phyloP scores from a whole-genome alignment of 257 asterid genomes.

The Solanum gandarillasii region DNA sequence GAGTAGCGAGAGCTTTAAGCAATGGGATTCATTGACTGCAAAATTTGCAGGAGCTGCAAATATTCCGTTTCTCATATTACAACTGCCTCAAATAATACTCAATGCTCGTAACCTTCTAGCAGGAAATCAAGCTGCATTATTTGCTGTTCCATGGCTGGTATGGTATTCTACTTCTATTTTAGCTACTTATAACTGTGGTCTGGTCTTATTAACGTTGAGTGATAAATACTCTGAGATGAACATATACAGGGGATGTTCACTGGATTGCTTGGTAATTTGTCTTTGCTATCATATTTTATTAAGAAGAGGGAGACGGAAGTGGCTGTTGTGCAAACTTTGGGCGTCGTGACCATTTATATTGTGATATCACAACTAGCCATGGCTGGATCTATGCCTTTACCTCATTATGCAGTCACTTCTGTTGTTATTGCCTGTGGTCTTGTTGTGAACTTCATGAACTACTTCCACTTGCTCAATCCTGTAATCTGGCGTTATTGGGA shows the following conservation, averaged over 20 bases:
- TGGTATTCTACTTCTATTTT: not conserved
- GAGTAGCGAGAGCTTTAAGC: conserved; percentile 34
- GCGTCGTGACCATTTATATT: conserved; percentile 66
- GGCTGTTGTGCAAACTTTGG: conserved; percentile 72
- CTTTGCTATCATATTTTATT: conserved; percentile 74
- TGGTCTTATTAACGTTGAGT: conserved; percentile 3
- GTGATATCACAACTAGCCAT: conserved; percentile 84
- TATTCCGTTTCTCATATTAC: conserved; percentile 79
- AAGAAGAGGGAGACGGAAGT: conserved; percentile 88
- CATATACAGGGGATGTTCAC: conserved; percentile 88
- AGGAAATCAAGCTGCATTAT: conserved; percentile 66
- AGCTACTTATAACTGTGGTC: not conserved
- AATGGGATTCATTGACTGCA: conserved; percentile 87
- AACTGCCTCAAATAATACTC: conserved; percentile 89
- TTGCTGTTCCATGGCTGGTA: conserved; percentile 99
- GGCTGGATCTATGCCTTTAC: conserved; percentile 95
- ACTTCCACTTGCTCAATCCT: conserved; percentile 52
- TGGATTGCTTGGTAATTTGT: conserved; percentile 91
- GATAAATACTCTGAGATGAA: not conserved
- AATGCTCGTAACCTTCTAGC: conserved; percentile 81
- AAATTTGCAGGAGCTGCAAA: conserved; percentile 94
- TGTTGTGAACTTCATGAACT: conserved; percentile 53
- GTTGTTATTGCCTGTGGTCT: conserved; percentile 73
- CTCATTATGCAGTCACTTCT: conserved; percentile 69
- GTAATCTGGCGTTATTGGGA: conserved; percentile 83